Percentiles rank a stretch among this genome's conserved stretches.
These are phyloP conservation scores for sunflower (Helianthus annuus) DNA, from an alignment of 129 eudicot species.

Conservation along the genomic window DNA sequence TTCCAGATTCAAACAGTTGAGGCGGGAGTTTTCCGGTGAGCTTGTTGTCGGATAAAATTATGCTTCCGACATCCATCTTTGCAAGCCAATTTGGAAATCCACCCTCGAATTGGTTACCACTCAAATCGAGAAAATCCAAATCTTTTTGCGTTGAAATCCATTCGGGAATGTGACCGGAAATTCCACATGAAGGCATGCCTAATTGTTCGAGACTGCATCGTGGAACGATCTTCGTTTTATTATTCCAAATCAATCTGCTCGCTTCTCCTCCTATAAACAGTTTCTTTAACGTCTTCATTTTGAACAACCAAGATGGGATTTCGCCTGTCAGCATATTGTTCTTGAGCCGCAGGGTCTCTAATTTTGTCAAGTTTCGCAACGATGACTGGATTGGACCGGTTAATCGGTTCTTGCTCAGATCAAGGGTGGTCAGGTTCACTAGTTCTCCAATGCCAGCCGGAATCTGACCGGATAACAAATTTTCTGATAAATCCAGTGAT, in stretches of 20 bases:
- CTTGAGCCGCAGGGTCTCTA: conserved; percentile 42
- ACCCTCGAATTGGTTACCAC: conserved; percentile 45
- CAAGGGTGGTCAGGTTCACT: conserved; percentile 42
- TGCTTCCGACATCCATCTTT: conserved; percentile 52
- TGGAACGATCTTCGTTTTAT: conserved; percentile 46
- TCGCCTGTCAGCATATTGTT: conserved; percentile 49
- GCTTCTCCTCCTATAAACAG: conserved; percentile 51
- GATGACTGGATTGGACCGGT: conserved; percentile 47
- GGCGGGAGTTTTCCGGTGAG: conserved; percentile 52
- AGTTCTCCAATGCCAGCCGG: conserved; percentile 41
- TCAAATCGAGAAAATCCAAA: conserved; percentile 51
- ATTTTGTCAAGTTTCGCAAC: conserved; percentile 35
- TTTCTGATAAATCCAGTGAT: conserved; percentile 41
- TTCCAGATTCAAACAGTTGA: conserved; percentile 43
- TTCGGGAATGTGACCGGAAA: conserved; percentile 46
- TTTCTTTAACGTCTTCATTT: conserved; percentile 34
- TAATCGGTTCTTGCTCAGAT: conserved; percentile 45
- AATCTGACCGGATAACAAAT: conserved; percentile 39
- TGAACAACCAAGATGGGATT: conserved; percentile 56
- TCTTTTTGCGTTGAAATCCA: conserved; percentile 52
- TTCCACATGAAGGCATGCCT: conserved; percentile 38
- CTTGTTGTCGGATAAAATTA: conserved; percentile 52
- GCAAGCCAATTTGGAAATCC: conserved; percentile 61
- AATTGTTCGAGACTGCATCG: conserved; percentile 48
- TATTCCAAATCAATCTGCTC: conserved; percentile 50